phyloP scores from a whole-genome alignment of 192 early-diverging fungal species.

The Umbelopsis isabellina region DNA sequence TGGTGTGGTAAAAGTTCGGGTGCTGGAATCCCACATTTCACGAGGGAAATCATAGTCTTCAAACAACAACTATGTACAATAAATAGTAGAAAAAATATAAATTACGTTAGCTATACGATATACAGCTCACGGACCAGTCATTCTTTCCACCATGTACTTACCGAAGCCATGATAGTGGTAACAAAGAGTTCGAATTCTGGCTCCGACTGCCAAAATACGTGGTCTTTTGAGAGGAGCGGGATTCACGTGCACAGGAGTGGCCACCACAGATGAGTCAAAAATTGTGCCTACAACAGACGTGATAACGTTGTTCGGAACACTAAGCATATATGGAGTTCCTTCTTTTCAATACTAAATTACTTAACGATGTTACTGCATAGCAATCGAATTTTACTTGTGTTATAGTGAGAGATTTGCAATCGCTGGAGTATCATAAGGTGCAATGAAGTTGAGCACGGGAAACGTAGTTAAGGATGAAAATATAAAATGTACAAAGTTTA shows the following conservation, averaged over 20 bases:
- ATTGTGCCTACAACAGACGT: not conserved
- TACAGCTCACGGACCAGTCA: not conserved
- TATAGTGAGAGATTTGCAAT: too few relatives aligned
- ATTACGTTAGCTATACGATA: not conserved
- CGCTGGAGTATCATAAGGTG: too few relatives aligned
- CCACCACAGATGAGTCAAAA: too few relatives aligned
- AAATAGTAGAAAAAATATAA: not conserved
- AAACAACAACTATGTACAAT: conserved; percentile 42
- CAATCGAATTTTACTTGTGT: too few relatives aligned
- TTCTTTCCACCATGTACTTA: not conserved
- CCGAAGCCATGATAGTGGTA: conserved; percentile 1
- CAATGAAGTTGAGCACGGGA: too few relatives aligned
- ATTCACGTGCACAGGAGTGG: too few relatives aligned
- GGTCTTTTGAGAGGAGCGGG: not conserved
- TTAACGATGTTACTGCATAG: not conserved
- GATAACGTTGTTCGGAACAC: not conserved
- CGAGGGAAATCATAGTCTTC: conserved; percentile 51
- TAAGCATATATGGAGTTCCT: not conserved
- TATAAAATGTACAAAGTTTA: too few relatives aligned
- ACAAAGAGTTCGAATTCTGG: not conserved
- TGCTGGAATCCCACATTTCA: conserved; percentile 51
- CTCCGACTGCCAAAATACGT: not conserved
- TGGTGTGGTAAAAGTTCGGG: conserved; percentile 47
- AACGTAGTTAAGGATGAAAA: too few relatives aligned
- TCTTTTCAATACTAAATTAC: too few relatives aligned